Evolutionary conservation across 192 early-diverging fungal species (phyloP).

Genomic region (Spizellomyces punctatus): DNA sequence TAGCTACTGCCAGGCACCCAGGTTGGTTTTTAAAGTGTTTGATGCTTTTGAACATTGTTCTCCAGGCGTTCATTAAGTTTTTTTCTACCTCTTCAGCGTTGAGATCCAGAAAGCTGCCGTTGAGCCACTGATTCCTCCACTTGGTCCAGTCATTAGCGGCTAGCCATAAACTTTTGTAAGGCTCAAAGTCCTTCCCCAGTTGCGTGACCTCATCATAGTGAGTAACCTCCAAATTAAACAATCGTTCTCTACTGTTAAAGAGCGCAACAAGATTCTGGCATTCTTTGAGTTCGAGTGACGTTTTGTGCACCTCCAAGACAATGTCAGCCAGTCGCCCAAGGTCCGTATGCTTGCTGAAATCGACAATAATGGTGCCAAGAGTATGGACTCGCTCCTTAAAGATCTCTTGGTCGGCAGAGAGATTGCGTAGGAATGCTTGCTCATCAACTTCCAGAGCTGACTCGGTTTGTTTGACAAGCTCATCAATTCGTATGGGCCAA

Average conservation of each 20-base stretch:
- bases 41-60: constrained; percentile 58
- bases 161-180: constrained; percentile 60
- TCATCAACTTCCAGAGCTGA: constrained; percentile 54
- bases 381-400: constrained; percentile 62
- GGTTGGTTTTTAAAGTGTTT: constrained; percentile 58
- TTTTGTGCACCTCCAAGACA: constrained; percentile 54
- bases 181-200: constrained; percentile 61
- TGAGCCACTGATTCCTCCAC: constrained; percentile 57
- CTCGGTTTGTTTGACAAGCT: constrained; percentile 52
- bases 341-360: constrained; percentile 58
- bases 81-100: constrained; percentile 63
- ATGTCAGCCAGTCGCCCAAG: constrained; percentile 52
- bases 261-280: constrained; percentile 49
- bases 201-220: constrained; percentile 59
- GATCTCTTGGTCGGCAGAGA: constrained; percentile 63
- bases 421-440: constrained; percentile 48
- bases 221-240: constrained; percentile 61
- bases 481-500: constrained; percentile 60
- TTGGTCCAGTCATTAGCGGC: constrained; percentile 61
- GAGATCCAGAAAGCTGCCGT: constrained; percentile 57
- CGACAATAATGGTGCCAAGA: constrained; percentile 49
- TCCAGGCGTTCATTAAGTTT: constrained; percentile 56
- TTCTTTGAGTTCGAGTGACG: constrained; percentile 57
- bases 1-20: constrained; percentile 54
- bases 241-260: constrained; percentile 60